Evolutionary conservation across 192 early-diverging fungal genomes (phyloP), one percentile per base, ranked within the genome.

Genomic region (Coemansia sp.): DNA sequence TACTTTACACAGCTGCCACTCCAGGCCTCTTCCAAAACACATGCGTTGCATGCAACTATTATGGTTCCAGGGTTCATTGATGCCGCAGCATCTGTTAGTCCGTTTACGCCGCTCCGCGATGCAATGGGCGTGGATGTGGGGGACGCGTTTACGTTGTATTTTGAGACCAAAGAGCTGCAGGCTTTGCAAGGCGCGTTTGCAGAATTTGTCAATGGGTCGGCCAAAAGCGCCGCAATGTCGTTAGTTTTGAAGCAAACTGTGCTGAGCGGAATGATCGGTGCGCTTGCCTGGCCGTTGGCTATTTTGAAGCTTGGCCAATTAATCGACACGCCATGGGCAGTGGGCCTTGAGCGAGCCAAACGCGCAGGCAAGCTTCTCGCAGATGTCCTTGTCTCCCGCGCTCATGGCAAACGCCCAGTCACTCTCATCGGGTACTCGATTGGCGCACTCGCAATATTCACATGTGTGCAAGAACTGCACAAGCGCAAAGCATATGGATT

Each of bases 321-420:
- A 49, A 83, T 90, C 18, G 89, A 90, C 58, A 86, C 88, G 47
- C 89, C 89, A 8, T 90, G 89, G 89, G 81, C 83, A 0, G 84
- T 83, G 18, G 89, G 84, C 3, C 58, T 89, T 7, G 85, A 78
- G 59, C 84, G 86, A 21, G 86, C 89, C 4, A 80, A 79, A 55
- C 84, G 85, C 26, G 89, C 87, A 5, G 89, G 89, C 23, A 67
- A 71, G 28, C 71, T 90, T 8, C 63, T 83, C 55, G 81, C 81
- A 1, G 81, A 83, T 4, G 70, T 83, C 8, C 63, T 83, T 17
- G 54, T 42, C n/a, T 58, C 25, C 38, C 73, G 62, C n/a, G 76
- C 76, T 11, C 76, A 83, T 31, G 85, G 81, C 23, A 83, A 84
- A 52, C 81, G 89, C 3, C 89, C 89, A 21, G 86, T 87, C 11